Evolutionary conservation across 192 early-diverging fungal genomes (phyloP).

Genomic region (Podochytrium sp.): DNA sequence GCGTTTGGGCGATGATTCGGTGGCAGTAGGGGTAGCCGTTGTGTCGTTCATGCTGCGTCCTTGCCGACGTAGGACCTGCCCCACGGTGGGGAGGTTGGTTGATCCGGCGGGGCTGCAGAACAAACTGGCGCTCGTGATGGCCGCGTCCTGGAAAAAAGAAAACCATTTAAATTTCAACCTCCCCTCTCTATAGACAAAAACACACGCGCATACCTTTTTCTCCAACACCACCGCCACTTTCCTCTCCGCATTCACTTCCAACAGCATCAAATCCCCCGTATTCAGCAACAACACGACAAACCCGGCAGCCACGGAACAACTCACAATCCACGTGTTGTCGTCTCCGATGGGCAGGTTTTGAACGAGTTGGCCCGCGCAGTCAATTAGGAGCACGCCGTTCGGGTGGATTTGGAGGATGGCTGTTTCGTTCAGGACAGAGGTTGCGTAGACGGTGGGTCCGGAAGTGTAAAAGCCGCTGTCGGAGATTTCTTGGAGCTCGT

Average conservation of each 20-base stretch:
- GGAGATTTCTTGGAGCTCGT: constrained; percentile 81
- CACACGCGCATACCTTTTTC: constrained; percentile 33
- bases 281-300: constrained; percentile 76
- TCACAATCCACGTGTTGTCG: constrained; percentile 59
- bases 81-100: constrained; percentile 7
- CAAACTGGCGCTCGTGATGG: constrained; percentile 36
- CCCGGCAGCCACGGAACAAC: constrained; percentile 78
- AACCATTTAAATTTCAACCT: neutral
- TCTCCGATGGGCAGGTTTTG: constrained; percentile 55
- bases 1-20: neutral
- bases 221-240: constrained; percentile 30
- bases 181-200: neutral
- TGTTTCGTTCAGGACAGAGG: constrained; percentile 69
- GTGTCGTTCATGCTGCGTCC: neutral
- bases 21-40: neutral
- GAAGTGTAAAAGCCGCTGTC: constrained; percentile 72
- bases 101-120: constrained; percentile 37
- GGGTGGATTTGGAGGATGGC: constrained; percentile 84
- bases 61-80: neutral
- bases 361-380: constrained; percentile 63
- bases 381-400: constrained; percentile 72
- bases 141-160: constrained; percentile 8
- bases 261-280: constrained; percentile 62
- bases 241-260: constrained; percentile 52
- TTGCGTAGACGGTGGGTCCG: constrained; percentile 79